Evolutionary conservation across 1,284 basidiomycete genomes (phyloP).

Genomic region (Pseudozyma hubeiensis): DNA sequence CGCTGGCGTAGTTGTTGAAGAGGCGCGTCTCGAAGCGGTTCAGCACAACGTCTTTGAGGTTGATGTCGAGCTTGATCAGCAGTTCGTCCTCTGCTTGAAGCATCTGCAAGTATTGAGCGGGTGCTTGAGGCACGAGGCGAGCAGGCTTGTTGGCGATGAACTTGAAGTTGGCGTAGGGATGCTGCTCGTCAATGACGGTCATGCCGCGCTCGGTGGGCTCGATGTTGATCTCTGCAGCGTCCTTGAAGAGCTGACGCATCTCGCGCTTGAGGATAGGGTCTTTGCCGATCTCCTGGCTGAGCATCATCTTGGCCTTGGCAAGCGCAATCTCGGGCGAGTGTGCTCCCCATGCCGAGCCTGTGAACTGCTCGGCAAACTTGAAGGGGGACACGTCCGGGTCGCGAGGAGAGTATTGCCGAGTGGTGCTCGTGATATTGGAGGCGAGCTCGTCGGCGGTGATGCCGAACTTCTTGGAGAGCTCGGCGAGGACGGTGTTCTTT

Average conservation of each 20-base stretch:
- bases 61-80: slow-evolving; percentile 82
- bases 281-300: slow-evolving; percentile 90
- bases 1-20: slow-evolving; percentile 84
- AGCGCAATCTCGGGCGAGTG: slow-evolving; percentile 53
- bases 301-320: slow-evolving; percentile 79
- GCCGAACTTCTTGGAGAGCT: slow-evolving; percentile 83
- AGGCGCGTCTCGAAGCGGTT: slow-evolving; percentile 70
- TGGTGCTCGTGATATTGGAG: slow-evolving; percentile 77
- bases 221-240: slow-evolving; percentile 82
- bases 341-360: slow-evolving; percentile 46
- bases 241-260: slow-evolving; percentile 81
- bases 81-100: slow-evolving; percentile 89
- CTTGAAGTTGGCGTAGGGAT: slow-evolving; percentile 94
- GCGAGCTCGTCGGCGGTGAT: slow-evolving; percentile 83
- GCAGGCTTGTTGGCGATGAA: slow-evolving; percentile 88
- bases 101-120: slow-evolving; percentile 87
- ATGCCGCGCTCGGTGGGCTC: slow-evolving; percentile 91
- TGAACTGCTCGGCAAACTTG: slow-evolving; percentile 65
- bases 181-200: slow-evolving; percentile 87
- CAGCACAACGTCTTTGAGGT: slow-evolving; percentile 70
- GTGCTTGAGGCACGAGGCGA: slow-evolving; percentile 73
- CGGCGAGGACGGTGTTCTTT: slow-evolving; percentile 81
- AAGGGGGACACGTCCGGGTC: slow-evolving; percentile 67
- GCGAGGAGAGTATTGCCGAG: slow-evolving; percentile 75
- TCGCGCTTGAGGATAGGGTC: slow-evolving; percentile 88